phyloP scores from a whole-genome alignment of 805 yeast genomes.

The Kodamaea restingae region DNA sequence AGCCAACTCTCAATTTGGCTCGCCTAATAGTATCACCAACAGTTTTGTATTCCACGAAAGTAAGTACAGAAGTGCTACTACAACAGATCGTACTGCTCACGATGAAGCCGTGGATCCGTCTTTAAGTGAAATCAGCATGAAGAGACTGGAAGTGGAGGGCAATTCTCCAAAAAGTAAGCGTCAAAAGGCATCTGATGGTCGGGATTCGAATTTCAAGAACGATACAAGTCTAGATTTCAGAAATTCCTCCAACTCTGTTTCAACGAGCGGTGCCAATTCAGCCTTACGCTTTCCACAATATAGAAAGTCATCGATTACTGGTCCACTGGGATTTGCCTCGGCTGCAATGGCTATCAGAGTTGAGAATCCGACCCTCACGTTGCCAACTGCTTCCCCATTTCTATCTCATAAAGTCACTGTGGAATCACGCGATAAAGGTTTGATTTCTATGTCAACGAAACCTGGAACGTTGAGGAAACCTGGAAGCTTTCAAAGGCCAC shows the following conservation, averaged over 20 bases:
- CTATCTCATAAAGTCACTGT: constrained; percentile 23
- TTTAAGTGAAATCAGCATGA: constrained; percentile 6
- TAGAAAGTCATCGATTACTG: constrained; percentile 14
- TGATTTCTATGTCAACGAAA: constrained; percentile 1
- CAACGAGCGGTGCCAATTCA: constrained; percentile 11
- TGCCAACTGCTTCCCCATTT: constrained; percentile 25
- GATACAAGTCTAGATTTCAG: constrained; percentile 14
- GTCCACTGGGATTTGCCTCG: background rate
- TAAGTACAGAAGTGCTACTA: background rate
- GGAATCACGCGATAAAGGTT: too few relatives aligned
- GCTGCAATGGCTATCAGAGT: constrained; percentile 1
- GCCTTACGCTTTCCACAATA: constrained; percentile 25
- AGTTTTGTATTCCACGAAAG: background rate
- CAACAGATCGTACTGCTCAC: background rate
- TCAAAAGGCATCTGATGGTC: constrained; percentile 6
- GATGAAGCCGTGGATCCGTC: constrained; percentile 5
- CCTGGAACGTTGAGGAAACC: constrained; percentile 27
- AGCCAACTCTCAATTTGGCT: background rate
- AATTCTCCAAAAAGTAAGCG: too few relatives aligned
- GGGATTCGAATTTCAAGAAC: constrained; percentile 12
- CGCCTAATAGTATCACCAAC: background rate
- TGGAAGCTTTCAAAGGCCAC: constrained; percentile 32
- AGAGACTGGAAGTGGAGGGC: constrained; percentile 1
- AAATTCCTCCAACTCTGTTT: constrained; percentile 10
- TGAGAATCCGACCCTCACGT: constrained; percentile 16